Evolutionary conservation across 2,329 filamentous ascomycete species (phyloP).

Genomic region (Sclerotinia nivalis): DNA sequence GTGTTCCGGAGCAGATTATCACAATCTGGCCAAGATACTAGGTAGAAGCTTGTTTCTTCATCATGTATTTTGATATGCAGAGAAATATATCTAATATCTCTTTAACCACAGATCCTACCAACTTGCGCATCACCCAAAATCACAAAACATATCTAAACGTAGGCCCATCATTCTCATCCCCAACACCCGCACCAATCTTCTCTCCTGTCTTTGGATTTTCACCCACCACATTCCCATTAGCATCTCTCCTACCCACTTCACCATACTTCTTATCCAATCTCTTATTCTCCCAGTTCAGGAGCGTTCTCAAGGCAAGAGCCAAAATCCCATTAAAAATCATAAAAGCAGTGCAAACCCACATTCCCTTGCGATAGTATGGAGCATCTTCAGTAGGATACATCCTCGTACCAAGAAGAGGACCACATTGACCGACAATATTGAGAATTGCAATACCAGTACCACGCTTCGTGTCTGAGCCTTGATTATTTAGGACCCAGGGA

Average conservation of each 20-base stretch:
- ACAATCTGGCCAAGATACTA: neutral
- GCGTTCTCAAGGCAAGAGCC: slow-evolving; percentile 52
- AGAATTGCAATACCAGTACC: slow-evolving; percentile 67
- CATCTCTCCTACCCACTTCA: slow-evolving; percentile 22
- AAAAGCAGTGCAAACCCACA: slow-evolving; percentile 60
- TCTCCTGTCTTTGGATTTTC: neutral
- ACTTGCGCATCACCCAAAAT: neutral
- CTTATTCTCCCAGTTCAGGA: slow-evolving; percentile 61
- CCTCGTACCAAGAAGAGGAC: slow-evolving; percentile 63
- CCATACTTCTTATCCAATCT: slow-evolving; percentile 52
- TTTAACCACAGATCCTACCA: neutral
- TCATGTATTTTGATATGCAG: neutral
- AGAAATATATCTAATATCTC: neutral
- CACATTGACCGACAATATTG: slow-evolving; percentile 66
- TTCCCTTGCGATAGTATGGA: slow-evolving; percentile 55
- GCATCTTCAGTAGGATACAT: slow-evolving; percentile 56
- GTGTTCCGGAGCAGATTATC: neutral
- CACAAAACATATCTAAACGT: slow-evolving; percentile 35
- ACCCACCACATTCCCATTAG: slow-evolving; percentile 5
- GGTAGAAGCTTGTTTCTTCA: slow-evolving; percentile 10
- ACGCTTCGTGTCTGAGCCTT: slow-evolving; percentile 66
- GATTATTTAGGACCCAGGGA: slow-evolving; percentile 70
- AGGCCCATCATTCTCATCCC: slow-evolving; percentile 37
- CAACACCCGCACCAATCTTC: slow-evolving; percentile 16
- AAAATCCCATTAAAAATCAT: slow-evolving; percentile 60